A percentile compares a stretch with the other conserved stretches of the same genome.
Evolutionary conservation across 441 rosid genomes (phyloP).

Genomic region (Gossypium schwendimanii): DNA sequence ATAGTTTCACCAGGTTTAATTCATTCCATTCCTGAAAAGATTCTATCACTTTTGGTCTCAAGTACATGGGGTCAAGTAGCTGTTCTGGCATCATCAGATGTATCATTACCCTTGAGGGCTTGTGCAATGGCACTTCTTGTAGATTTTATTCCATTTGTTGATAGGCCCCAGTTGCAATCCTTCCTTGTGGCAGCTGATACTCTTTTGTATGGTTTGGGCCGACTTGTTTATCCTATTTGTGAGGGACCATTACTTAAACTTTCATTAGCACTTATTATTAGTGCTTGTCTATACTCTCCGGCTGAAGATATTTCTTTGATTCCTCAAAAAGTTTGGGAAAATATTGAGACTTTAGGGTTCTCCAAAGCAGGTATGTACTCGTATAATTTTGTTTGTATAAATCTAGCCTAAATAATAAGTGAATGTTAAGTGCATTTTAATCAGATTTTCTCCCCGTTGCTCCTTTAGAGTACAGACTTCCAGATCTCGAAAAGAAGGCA

Average conservation of each 20-base stretch:
- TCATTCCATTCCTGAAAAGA: constrained; percentile 37
- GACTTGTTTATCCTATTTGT: constrained; percentile 37
- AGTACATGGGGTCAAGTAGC: constrained; percentile 70
- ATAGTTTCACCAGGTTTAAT: constrained; percentile 29
- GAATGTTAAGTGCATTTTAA: constrained; percentile 1
- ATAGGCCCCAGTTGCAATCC: constrained; percentile 49
- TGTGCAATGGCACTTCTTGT: constrained; percentile 65
- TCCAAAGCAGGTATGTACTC: constrained; percentile 45
- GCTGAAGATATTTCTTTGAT: constrained; percentile 63
- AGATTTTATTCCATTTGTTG: constrained; percentile 57
- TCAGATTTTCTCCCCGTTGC: constrained; percentile 9
- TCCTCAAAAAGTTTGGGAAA: constrained; percentile 63
- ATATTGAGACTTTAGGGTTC: constrained; percentile 50
- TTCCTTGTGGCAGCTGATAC: constrained; percentile 63
- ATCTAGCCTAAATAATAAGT: not conserved
- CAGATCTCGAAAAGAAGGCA: constrained; percentile 55
- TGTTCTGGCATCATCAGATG: constrained; percentile 59
- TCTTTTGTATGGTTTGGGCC: constrained; percentile 52
- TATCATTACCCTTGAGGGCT: constrained; percentile 41
- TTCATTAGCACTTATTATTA: constrained; percentile 61
- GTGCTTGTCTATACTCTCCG: constrained; percentile 66
- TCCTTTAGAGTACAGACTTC: constrained; percentile 39
- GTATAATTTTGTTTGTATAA: not conserved
- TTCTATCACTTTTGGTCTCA: constrained; percentile 50
- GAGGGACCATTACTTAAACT: constrained; percentile 62